A percentile compares a stretch with the other conserved stretches of the same genome.
Evolutionary conservation across 495 filamentous ascomycete species (phyloP).

Genomic region (Podospora fimiseda): DNA sequence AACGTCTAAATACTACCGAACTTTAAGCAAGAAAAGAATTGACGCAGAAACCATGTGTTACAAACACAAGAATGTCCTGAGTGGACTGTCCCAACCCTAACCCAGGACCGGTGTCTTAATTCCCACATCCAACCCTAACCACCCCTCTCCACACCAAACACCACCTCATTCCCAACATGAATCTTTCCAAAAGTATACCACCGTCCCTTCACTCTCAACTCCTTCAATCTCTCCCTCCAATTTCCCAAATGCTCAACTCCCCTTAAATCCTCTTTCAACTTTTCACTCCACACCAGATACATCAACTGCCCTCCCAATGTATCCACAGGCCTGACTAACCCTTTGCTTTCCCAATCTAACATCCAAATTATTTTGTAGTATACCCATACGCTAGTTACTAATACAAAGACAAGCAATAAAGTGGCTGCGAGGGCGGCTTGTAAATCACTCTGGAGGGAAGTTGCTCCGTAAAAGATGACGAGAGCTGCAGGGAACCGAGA

Average conservation of each 20-base stretch:
- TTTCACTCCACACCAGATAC: slow-evolving; percentile 1
- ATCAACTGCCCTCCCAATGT: slow-evolving; percentile 1
- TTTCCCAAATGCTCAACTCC: background rate
- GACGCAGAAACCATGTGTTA: too few species aligned
- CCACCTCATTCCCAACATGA: background rate
- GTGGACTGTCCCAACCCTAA: too few species aligned
- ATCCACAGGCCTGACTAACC: slow-evolving; percentile 5
- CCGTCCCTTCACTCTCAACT: background rate
- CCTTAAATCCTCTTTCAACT: slow-evolving; percentile 6
- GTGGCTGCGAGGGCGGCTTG: background rate
- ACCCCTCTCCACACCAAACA: slow-evolving; percentile 7
- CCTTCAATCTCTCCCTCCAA: background rate
- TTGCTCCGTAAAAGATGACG: slow-evolving; percentile 1
- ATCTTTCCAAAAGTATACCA: slow-evolving; percentile 1
- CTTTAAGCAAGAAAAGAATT: too few species aligned
- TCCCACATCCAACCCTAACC: too few species aligned
- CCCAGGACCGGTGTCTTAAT: too few species aligned
- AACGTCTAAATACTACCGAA: too few species aligned
- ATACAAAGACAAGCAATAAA: background rate
- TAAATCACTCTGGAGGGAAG: background rate
- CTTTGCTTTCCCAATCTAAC: slow-evolving; percentile 1
- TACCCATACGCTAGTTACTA: background rate
- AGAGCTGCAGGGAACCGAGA: slow-evolving; percentile 5
- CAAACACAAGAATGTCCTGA: too few species aligned
- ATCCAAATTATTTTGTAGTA: too few species aligned